phyloP scores from a whole-genome alignment of 768 basidiomycete species.

The Russula vinacea region DNA sequence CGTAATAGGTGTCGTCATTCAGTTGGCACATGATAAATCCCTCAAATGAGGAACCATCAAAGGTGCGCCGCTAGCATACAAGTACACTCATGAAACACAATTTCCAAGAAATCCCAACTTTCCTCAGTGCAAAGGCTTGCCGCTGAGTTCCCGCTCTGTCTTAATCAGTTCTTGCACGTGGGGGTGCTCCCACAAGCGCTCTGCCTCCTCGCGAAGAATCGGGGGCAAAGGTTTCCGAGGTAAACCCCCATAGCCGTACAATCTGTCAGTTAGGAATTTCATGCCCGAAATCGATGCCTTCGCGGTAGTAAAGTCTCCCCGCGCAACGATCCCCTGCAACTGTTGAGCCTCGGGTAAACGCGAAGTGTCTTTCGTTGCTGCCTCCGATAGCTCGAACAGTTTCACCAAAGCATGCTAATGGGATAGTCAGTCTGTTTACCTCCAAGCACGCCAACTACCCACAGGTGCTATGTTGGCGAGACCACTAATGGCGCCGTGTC shows the following conservation, averaged over 20 bases:
- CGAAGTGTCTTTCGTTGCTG: conserved; percentile 51
- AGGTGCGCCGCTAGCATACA: not conserved
- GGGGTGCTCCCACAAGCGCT: conserved; percentile 66
- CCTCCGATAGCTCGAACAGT: conserved; percentile 61
- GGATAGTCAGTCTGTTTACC: not conserved
- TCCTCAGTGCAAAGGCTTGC: conserved; percentile 35
- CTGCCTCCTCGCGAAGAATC: conserved; percentile 52
- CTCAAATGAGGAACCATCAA: not conserved
- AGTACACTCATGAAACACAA: not conserved
- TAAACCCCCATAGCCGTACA: conserved; percentile 76
- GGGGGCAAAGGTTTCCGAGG: conserved; percentile 78
- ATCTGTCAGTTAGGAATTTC: conserved; percentile 71
- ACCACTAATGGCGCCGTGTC: conserved; percentile 87
- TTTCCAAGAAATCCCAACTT: not conserved
- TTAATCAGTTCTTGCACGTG: conserved; percentile 66
- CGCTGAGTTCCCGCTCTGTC: conserved; percentile 56
- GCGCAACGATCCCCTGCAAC: conserved; percentile 77
- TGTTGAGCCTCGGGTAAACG: conserved; percentile 65
- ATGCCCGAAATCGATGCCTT: conserved; percentile 76
- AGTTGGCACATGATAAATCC: not conserved
- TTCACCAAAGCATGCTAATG: conserved; percentile 54
- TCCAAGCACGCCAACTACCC: conserved; percentile 28
- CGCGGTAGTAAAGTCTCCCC: conserved; percentile 76
- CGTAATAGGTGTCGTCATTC: not conserved
- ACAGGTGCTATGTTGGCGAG: conserved; percentile 82